Conservation (phyloP, 768 basidiomycete genomes). For the Thelephora ganbajun region DNA sequence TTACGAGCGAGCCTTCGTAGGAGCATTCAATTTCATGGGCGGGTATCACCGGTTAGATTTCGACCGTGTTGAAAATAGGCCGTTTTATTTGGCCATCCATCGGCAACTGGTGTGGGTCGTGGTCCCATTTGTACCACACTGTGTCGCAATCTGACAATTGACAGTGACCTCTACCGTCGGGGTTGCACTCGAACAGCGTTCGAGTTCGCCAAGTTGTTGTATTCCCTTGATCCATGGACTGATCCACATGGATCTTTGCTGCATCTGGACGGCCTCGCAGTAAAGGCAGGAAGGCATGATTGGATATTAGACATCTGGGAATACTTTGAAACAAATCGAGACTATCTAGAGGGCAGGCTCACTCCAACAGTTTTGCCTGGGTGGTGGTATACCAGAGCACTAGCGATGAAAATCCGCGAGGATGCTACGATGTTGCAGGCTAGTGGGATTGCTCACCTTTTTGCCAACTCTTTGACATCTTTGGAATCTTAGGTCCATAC, state of each 20-base stretch:
- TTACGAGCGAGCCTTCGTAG: conserved; percentile 82
- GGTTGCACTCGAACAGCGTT: conserved; percentile 85
- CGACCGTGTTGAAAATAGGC: conserved; percentile 79
- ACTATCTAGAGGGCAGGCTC: conserved; percentile 6
- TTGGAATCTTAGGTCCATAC: background rate
- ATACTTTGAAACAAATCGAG: conserved; percentile 23
- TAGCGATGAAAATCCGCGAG: conserved; percentile 37
- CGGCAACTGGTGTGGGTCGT: conserved; percentile 59
- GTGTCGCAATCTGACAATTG: background rate
- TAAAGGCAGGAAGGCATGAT: conserved; percentile 64
- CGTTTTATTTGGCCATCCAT: conserved; percentile 82
- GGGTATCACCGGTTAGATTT: conserved; percentile 83
- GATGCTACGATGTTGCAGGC: conserved; percentile 14
- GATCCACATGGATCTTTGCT: conserved; percentile 82
- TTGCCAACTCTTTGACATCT: background rate
- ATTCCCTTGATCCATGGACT: conserved; percentile 71
- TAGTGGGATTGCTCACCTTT: no score
- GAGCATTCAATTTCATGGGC: conserved; percentile 71
- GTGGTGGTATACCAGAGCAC: conserved; percentile 57
- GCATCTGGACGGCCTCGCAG: conserved; percentile 73
- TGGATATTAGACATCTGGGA: conserved; percentile 71
- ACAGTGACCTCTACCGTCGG: conserved; percentile 72
- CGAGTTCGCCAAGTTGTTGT: conserved; percentile 79
- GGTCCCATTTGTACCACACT: background rate
- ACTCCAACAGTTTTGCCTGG: conserved; percentile 50